Evolutionary conservation across 2,329 filamentous ascomycete genomes (phyloP), one percentile per base, ranked within the genome.

Genomic region (Clonostachys rosea): DNA sequence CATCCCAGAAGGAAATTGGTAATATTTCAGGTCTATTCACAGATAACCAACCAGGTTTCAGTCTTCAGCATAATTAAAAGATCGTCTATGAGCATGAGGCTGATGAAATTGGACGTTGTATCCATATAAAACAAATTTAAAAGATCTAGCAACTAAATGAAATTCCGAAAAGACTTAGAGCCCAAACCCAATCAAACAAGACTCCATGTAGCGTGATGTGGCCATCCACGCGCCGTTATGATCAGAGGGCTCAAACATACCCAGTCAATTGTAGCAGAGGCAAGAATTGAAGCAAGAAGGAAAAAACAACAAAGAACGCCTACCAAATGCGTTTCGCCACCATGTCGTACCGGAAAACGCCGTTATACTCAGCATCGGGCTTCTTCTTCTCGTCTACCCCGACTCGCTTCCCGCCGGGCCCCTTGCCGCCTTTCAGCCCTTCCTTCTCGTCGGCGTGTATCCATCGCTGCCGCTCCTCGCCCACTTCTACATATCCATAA

Each of bases 301-400:
- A 42, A 6, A 42, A 24, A 14, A 42, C 10, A 11, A 13, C 20
- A 30, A 42, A 33, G n/a, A 12, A 34, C 14, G 39, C 14, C 13
- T 16, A 97, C 94, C 94, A 99, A 57, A 99, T 99, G 62, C 94
- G 79, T 76, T 96, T 97, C 1, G 90, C 89, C 57, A 91, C 86
- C 94, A 97, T 96, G 62, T 91, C 90, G 70, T 96, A 99, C 57
- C 94, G 78, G 76, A 82, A 52, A 83, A 89, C 62, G 70, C 82
- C 59, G 76, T 87, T 66, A 82, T 81, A 62, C 5, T 50, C 54
- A 3, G 64, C 61, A 2, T 53, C 54, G 45, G 80, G 77, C 47
- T 76, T 76, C 45, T 70, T 70, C 35, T 34, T 44, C 5, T 48
- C 50, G 17, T 72, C 72, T 34, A 67, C 45, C n/a, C 54, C 58